Base-by-base conservation (phyloP, 306 rosid genomes). In the Acacia confusa region DNA sequence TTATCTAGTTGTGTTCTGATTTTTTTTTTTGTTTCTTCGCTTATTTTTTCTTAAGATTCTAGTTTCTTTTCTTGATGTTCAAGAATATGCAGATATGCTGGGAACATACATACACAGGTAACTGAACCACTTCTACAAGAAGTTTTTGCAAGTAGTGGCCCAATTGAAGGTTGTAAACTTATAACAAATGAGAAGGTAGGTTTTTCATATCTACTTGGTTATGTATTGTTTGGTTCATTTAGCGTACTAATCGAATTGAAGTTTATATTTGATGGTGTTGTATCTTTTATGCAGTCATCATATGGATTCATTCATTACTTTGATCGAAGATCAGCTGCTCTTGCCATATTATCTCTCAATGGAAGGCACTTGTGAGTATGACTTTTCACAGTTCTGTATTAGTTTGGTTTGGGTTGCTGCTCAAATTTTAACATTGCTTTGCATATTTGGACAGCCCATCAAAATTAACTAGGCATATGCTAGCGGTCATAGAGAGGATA, bases 381-480 rank as follows among this genome's bases (percentile, higher is more conserved):
- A 9, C 41, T 71, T 32, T 76, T 65, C n/a, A 45, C 16, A 2
- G 38, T 30, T 73, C 11, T 24, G 16, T 50, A 34, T 53, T 75
- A 41, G 52, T 28, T 77, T 72, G n/a, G 70, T 83, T 65, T 77
- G 80, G 38, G 50, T 66, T 74, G 77, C 52, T 14, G 20, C 85
- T 78, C 47, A 78, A 82, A 28, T 57, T 81, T 41, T 67, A 77
- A 58, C 58, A 76, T 67, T 77, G 77, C 15, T 78, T 86, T 82
- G 61, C 88, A 95, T 98, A 86, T 93, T 95, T 88, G 98, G 99
- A 81, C 99, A 95, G 88, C 97, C 98, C 76, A 95, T 95, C 86
- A 95, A 95, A 86, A 98, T 95, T 75, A 95, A 95, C 85, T 95
- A 96, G 99, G 99, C 99, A 58, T 95, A 95, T 83, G 97, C 97